Evolutionary conservation across 352 stramenopile genomes (phyloP).

Genomic region (Peronosclerospora sorghi): DNA sequence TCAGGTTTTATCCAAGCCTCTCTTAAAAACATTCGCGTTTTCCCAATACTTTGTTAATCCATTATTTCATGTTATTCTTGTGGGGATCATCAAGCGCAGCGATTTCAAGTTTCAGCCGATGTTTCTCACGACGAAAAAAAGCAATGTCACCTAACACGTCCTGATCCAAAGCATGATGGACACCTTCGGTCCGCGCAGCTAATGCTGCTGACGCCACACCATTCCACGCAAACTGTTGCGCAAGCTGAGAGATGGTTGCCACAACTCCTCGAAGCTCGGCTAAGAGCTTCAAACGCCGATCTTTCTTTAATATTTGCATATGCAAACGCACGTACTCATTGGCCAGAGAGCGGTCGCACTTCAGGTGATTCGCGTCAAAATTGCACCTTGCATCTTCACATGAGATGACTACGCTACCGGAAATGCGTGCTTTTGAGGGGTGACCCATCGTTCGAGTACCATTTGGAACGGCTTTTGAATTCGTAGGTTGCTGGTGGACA

Average conservation of each 20-base stretch:
- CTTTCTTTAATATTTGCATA: conserved; percentile 21
- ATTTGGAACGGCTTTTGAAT: neutral
- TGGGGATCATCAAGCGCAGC: conserved; percentile 11
- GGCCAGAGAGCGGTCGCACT: conserved; percentile 18
- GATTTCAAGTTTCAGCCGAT: conserved; percentile 25
- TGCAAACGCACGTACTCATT: conserved; percentile 19
- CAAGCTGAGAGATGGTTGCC: conserved; percentile 26
- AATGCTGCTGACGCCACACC: conserved; percentile 20
- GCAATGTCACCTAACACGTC: conserved; percentile 34
- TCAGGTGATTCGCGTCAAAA: conserved; percentile 1
- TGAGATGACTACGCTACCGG: conserved; percentile 9
- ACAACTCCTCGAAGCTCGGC: conserved; percentile 27
- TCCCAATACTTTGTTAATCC: too few relatives aligned
- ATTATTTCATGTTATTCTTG: too few relatives aligned
- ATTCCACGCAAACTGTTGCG: conserved; percentile 26
- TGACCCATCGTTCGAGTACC: neutral
- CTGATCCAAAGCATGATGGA: conserved; percentile 9
- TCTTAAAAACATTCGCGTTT: too few relatives aligned
- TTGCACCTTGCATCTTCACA: conserved; percentile 10
- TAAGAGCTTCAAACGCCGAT: conserved; percentile 27
- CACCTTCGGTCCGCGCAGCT: conserved; percentile 10
- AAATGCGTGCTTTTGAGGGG: neutral
- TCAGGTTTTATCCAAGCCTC: too few relatives aligned
- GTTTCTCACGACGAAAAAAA: conserved; percentile 32
- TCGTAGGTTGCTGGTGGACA: neutral